phyloP scores from a whole-genome alignment of 805 yeast genomes.

The Candida tammaniensis region DNA sequence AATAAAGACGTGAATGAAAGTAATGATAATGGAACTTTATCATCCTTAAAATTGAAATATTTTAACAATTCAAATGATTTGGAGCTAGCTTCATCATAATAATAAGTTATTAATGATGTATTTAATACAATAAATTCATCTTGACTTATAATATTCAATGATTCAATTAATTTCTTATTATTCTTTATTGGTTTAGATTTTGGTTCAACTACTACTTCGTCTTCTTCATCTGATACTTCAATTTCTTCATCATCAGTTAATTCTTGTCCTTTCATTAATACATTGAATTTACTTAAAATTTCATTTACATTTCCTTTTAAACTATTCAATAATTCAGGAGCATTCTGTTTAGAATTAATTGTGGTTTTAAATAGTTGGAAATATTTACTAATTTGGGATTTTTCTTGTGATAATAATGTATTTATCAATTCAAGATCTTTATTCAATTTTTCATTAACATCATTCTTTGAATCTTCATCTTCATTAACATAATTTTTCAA shows the following conservation, averaged over 20 bases:
- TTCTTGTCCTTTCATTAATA: slow-evolving; percentile 25
- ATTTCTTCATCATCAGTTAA: slow-evolving; percentile 27
- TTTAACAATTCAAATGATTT: slow-evolving; percentile 23
- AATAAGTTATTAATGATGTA: slow-evolving; percentile 23
- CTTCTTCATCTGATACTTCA: slow-evolving; percentile 6
- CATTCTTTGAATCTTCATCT: slow-evolving; percentile 5
- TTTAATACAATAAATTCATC: slow-evolving; percentile 34
- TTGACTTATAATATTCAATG: slow-evolving; percentile 30
- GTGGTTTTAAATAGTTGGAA: slow-evolving; percentile 23
- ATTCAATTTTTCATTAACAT: slow-evolving; percentile 4
- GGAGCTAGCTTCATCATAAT: slow-evolving; percentile 15
- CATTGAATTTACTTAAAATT: slow-evolving; percentile 20
- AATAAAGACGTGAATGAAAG: slow-evolving; percentile 33
- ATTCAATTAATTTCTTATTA: slow-evolving; percentile 22
- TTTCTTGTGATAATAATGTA: slow-evolving; percentile 4
- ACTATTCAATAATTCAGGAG: slow-evolving; percentile 17
- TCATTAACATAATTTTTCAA: slow-evolving; percentile 18
- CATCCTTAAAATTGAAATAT: slow-evolving; percentile 18
- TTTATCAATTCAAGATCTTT: slow-evolving; percentile 13
- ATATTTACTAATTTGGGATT: slow-evolving; percentile 15
- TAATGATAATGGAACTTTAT: slow-evolving; percentile 20
- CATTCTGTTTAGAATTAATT: slow-evolving; percentile 19
- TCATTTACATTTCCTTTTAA: slow-evolving; percentile 18
- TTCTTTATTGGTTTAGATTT: not conserved
- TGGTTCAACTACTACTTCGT: not conserved